These are phyloP conservation scores for Condylostoma magnum DNA, from an alignment of 169 alveolate genomes.

Conservation along the genomic window DNA sequence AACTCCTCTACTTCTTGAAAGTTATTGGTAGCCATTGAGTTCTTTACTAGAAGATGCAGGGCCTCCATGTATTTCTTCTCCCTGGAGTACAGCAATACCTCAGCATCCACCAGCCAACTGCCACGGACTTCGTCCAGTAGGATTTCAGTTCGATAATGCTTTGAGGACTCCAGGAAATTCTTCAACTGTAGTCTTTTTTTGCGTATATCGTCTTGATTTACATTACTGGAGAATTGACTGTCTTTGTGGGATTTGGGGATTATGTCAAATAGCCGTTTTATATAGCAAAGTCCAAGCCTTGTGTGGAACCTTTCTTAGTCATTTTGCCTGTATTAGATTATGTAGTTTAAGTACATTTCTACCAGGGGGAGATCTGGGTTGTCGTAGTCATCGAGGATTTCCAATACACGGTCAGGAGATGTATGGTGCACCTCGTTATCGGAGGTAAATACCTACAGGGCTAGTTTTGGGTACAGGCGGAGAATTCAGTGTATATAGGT, in stretches of 20 bases:
- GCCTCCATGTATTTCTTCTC: conserved; percentile 19
- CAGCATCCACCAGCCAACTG: conserved; percentile 30
- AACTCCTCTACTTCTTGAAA: conserved; percentile 21
- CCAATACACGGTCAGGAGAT: conserved; percentile 14
- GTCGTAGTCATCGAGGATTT: background rate
- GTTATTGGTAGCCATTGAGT: background rate
- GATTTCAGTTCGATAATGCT: background rate
- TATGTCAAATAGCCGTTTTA: conserved; percentile 8
- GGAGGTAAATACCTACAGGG: conserved; percentile 20
- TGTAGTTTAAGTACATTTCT: conserved; percentile 3
- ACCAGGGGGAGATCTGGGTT: background rate
- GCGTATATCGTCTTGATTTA: background rate
- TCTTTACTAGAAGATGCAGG: conserved; percentile 4
- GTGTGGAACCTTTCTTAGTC: conserved; percentile 33
- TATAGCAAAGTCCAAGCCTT: conserved; percentile 16
- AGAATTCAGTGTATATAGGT: conserved; percentile 16
- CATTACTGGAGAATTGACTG: background rate
- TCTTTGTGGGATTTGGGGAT: background rate
- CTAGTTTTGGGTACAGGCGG: background rate
- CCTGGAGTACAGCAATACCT: conserved; percentile 2
- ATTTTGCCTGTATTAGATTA: background rate
- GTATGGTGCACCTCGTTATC: conserved; percentile 2
- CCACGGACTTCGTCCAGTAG: conserved; percentile 17
- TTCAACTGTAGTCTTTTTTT: conserved; percentile 4
- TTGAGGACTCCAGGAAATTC: conserved; percentile 8